Evolutionary conservation across 768 basidiomycete species (phyloP).

Genomic region (Boletellus sp.): DNA sequence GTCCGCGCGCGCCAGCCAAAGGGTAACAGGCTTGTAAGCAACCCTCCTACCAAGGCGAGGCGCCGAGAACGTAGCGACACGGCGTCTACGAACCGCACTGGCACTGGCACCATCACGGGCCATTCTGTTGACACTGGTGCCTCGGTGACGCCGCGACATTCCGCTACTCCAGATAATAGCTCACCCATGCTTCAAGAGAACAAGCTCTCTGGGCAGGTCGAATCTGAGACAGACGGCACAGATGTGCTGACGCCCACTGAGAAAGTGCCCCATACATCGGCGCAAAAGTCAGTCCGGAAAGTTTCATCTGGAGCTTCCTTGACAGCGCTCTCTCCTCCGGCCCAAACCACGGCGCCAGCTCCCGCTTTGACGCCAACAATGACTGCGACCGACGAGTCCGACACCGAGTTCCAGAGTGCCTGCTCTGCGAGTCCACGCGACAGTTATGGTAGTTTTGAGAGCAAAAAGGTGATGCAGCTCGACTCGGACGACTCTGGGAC

Average conservation of each 20-base stretch:
- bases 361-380: constrained; percentile 34
- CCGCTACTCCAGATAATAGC: constrained; percentile 21
- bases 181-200: constrained; percentile 34
- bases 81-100: constrained; percentile 57
- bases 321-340: constrained; percentile 23
- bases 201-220: constrained; percentile 39
- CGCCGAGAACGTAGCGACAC: constrained; percentile 57
- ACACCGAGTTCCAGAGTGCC: constrained; percentile 85
- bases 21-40: constrained; percentile 31
- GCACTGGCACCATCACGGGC: constrained; percentile 27
- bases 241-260: constrained; percentile 28
- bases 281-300: constrained; percentile 28
- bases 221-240: constrained; percentile 29
- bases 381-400: constrained; percentile 65
- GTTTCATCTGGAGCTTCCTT: constrained; percentile 32
- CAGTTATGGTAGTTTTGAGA: constrained; percentile 52
- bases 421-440: constrained; percentile 72
- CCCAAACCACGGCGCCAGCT: constrained; percentile 29
- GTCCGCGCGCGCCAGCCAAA: constrained; percentile 41
- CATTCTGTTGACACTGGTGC: constrained; percentile 23
- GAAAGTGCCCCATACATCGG: constrained; percentile 20
- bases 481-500: constrained; percentile 31
- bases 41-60: constrained; percentile 35
- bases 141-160: constrained; percentile 28
- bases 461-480: constrained; percentile 20